Evolutionary conservation across 768 basidiomycete species (phyloP).

Genomic region (Termitomyces sp.): DNA sequence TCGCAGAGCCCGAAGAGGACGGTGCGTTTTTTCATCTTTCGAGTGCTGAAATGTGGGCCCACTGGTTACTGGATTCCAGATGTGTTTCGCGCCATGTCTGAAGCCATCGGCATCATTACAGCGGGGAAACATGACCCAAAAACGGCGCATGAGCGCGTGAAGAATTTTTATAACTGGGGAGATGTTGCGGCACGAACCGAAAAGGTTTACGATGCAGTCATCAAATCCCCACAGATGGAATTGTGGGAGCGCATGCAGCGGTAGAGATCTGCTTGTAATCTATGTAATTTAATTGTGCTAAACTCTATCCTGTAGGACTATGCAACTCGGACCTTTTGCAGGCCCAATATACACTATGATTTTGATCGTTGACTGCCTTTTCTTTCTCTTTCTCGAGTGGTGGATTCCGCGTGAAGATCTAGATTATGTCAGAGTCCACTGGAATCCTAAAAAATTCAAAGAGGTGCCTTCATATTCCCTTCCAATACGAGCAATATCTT

Average conservation of each 20-base stretch:
- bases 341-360: conserved; percentile 90
- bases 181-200: conserved; percentile 81
- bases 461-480: conserved; percentile 22
- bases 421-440: conserved; percentile 68
- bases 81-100: conserved; percentile 76
- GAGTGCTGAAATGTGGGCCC: neutral
- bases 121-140: conserved; percentile 71
- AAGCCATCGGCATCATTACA: conserved; percentile 71
- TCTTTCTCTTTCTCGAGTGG: conserved; percentile 83
- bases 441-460: conserved; percentile 45
- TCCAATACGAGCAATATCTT: neutral
- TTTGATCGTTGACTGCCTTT: conserved; percentile 83
- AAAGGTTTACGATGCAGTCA: conserved; percentile 69
- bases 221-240: conserved; percentile 58
- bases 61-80: conserved; percentile 41
- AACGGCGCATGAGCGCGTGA: conserved; percentile 72
- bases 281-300: neutral
- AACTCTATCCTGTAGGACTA: conserved; percentile 45
- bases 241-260: conserved; percentile 76
- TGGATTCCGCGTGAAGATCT: conserved; percentile 74
- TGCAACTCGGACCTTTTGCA: conserved; percentile 73
- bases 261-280: conserved; percentile 33
- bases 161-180: conserved; percentile 84
- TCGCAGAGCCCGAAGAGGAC: conserved; percentile 91
- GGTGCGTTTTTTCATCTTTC: conserved; percentile 43